Evolutionary conservation across 2,329 filamentous ascomycete species (phyloP).

Genomic region (Curvularia lunata): DNA sequence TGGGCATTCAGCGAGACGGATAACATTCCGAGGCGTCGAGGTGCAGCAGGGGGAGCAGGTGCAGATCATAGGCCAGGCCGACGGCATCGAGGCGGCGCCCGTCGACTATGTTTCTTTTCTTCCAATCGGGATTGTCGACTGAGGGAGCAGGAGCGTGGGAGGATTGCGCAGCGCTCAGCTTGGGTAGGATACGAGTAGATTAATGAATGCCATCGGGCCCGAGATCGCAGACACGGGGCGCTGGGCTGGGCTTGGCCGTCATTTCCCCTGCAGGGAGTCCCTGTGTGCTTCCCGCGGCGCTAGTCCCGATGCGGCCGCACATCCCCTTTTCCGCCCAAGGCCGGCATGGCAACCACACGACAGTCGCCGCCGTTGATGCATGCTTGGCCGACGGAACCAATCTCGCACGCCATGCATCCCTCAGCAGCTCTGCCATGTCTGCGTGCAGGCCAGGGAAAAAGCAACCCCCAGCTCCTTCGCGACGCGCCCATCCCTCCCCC

Average conservation of each 20-base stretch:
- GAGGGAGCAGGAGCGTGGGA: conserved; percentile 15
- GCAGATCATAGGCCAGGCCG: conserved; percentile 62
- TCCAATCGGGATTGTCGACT: conserved; percentile 64
- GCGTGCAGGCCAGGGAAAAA: conserved; percentile 1
- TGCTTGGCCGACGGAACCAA: conserved; percentile 19
- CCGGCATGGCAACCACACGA: conserved; percentile 13
- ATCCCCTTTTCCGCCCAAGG: conserved; percentile 12
- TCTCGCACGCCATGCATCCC: conserved; percentile 9
- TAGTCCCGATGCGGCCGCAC: conserved; percentile 6
- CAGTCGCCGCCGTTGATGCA: conserved; percentile 20
- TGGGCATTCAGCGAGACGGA: conserved; percentile 67
- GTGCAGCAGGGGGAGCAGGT: conserved; percentile 60
- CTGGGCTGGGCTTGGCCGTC: conserved; percentile 4
- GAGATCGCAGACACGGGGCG: conserved; percentile 6
- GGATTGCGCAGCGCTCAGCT: not conserved
- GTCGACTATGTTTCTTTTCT: conserved; percentile 71
- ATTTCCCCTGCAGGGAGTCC: conserved; percentile 20
- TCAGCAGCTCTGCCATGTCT: conserved; percentile 3
- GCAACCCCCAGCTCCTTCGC: not conserved
- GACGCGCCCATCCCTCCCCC: not conserved
- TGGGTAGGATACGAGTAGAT: not conserved
- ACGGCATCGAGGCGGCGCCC: conserved; percentile 68
- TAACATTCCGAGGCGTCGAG: conserved; percentile 62
- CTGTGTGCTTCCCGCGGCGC: conserved; percentile 9
- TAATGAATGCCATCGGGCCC: conserved; percentile 4